Evolutionary conservation across 1,139 yeast genomes (phyloP), one percentile per base, ranked within the genome.

Genomic region (Spathaspora sp.): DNA sequence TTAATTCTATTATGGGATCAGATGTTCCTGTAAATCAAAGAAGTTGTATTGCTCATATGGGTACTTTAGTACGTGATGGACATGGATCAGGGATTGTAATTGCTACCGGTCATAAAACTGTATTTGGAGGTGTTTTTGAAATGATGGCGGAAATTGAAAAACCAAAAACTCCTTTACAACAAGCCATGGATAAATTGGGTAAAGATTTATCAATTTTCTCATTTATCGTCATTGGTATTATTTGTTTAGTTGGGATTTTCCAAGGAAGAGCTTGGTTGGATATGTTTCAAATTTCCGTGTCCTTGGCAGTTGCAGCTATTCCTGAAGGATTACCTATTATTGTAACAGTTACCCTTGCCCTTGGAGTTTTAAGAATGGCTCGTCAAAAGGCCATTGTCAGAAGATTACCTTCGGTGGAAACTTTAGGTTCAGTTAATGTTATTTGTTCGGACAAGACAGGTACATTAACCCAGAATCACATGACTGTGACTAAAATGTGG

Each of bases 301-400:
- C 97, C 2, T 75, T 93, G 52, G 98, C 98, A 0, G 98, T 93
- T 11, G 99, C 99, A 42, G 98, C 98, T 2, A 91, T 93, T 55
- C 99, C 99, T 3, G 99, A 93, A 67, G 98, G 98, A 47, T 77
- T 93, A 54, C 98, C 98, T 0, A 91, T 93, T 58, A 91, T 93
- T 62, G 98, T 93, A 39, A 91, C 98, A 4, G 98, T 93, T 5
- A 93, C 98, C 0, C 74, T 93, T 55, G 98, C 99, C 0, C 75
- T 93, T 38, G 98, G 98, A 41, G 98, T 93, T 37, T 76, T 91
- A 56, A 78, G 97, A 68, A 93, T 93, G 98, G 97, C 98, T 4
- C 82, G 82, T 46, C 84, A 90, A 55, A 86, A 86, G 59, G 98
- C 97, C 3, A 93, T 93, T 59, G 96, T 93, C 45, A 86, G 91